Percentiles rank a stretch among this genome's conserved stretches.
Evolutionary conservation across 768 basidiomycete species (phyloP).

Genomic region (Leccinum uliginosum): DNA sequence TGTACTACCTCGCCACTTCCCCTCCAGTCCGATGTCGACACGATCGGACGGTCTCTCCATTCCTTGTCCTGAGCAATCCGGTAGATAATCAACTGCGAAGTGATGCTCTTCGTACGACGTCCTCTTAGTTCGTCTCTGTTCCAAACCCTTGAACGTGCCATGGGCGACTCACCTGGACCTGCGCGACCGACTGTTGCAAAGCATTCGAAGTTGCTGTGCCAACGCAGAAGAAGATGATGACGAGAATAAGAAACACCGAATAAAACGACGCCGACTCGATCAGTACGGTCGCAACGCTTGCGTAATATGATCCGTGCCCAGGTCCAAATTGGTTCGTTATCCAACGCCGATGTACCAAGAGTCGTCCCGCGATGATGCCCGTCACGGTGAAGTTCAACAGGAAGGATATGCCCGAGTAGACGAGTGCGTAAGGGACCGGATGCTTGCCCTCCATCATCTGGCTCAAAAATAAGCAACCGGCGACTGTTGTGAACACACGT

Average conservation of each 20-base stretch:
- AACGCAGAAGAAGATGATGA: conserved; percentile 9
- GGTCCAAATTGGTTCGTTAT: conserved; percentile 10
- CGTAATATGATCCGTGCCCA: conserved; percentile 11
- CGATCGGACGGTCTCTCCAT: conserved; percentile 5
- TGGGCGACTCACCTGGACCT: conserved; percentile 12
- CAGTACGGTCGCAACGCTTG: conserved; percentile 8
- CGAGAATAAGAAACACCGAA: conserved; percentile 10
- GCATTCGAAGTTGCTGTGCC: background rate
- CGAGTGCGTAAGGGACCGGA: background rate
- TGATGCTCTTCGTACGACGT: conserved; percentile 7
- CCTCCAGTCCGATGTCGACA: conserved; percentile 16
- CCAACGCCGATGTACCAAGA: conserved; percentile 12
- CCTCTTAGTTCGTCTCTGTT: background rate
- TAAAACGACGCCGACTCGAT: conserved; percentile 21
- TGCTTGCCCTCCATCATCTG: background rate
- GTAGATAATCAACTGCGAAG: conserved; percentile 18
- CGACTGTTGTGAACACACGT: background rate
- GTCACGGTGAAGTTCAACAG: conserved; percentile 15
- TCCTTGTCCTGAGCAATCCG: conserved; percentile 17
- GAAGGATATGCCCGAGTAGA: conserved; percentile 11
- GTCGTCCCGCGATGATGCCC: conserved; percentile 13
- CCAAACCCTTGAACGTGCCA: background rate
- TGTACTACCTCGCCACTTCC: conserved; percentile 2
- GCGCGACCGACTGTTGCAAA: conserved; percentile 18
- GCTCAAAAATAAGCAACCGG: conserved; percentile 3